phyloP scores from a whole-genome alignment of 495 filamentous ascomycete genomes.

The Lasiosphaeria ovina region DNA sequence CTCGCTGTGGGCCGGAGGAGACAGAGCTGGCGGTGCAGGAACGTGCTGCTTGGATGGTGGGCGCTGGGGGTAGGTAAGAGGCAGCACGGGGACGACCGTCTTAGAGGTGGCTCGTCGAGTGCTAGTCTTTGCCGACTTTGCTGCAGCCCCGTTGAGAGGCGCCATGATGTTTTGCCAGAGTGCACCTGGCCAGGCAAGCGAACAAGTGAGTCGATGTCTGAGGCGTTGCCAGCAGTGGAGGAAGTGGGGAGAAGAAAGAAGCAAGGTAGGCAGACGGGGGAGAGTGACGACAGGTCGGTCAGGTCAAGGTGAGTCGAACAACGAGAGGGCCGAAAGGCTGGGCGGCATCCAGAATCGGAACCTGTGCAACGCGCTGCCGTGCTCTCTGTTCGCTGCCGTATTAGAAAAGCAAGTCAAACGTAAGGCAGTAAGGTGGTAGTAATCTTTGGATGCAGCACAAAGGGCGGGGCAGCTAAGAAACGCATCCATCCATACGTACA shows the following conservation, averaged over 20 bases:
- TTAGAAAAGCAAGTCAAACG: slow-evolving; percentile 7
- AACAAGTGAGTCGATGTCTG: neutral
- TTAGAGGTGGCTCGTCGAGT: slow-evolving; percentile 17
- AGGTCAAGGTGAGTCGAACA: slow-evolving; percentile 4
- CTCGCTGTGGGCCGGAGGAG: slow-evolving; percentile 2
- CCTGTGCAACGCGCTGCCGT: slow-evolving; percentile 13
- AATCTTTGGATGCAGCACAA: no score
- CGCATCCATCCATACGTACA: no score
- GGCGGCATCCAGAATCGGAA: slow-evolving; percentile 15
- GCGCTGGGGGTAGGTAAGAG: slow-evolving; percentile 32
- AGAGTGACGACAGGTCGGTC: slow-evolving; percentile 2
- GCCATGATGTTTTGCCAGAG: slow-evolving; percentile 25
- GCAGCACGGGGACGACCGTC: slow-evolving; percentile 30
- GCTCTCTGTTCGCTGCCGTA: slow-evolving; percentile 19
- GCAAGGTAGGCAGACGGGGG: neutral
- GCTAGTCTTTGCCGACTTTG: slow-evolving; percentile 22
- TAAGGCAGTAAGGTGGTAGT: neutral
- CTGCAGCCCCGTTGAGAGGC: slow-evolving; percentile 23
- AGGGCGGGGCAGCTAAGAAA: no score
- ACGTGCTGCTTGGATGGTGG: slow-evolving; percentile 14
- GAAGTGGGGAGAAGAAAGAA: neutral
- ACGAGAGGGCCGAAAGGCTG: slow-evolving; percentile 16
- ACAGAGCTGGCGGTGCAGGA: slow-evolving; percentile 8
- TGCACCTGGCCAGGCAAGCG: neutral
- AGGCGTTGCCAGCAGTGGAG: neutral